phyloP scores from a whole-genome alignment of 805 yeast species.

The Teunomyces lycoperdinae region DNA sequence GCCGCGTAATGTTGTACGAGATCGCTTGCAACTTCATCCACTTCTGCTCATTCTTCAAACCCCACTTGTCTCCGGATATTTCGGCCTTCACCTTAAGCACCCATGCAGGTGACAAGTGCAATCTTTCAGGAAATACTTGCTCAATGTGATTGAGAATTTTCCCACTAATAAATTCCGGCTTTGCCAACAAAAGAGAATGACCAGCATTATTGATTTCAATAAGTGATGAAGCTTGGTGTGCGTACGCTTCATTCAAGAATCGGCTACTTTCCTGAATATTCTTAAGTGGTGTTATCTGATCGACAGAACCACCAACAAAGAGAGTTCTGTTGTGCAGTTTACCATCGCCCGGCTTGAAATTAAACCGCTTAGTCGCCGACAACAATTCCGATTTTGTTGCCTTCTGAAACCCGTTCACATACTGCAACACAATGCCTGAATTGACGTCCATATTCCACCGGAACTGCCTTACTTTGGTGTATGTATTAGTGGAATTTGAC shows the following conservation, averaged over 20 bases:
- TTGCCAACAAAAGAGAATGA: conserved; percentile 60
- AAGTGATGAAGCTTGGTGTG: conserved; percentile 28
- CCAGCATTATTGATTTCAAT: conserved; percentile 51
- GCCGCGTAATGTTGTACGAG: conserved; percentile 40
- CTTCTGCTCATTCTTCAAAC: conserved; percentile 68
- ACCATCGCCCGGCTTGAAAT: conserved; percentile 30
- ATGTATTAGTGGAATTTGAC: conserved; percentile 18
- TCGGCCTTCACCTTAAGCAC: conserved; percentile 62
- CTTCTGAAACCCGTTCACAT: conserved; percentile 49
- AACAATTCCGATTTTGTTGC: conserved; percentile 45
- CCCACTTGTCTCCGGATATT: conserved; percentile 73
- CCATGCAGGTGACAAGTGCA: conserved; percentile 67
- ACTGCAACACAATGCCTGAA: conserved; percentile 51
- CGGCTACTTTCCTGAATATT: conserved; percentile 29
- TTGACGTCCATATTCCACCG: conserved; percentile 69
- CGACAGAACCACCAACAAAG: conserved; percentile 59
- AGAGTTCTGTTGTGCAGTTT: conserved; percentile 42
- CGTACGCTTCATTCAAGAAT: conserved; percentile 21
- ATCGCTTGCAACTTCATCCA: conserved; percentile 60
- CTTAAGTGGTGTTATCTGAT: conserved; percentile 50
- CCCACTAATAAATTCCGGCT: conserved; percentile 65
- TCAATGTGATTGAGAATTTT: conserved; percentile 56
- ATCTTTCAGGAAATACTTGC: conserved; percentile 41
- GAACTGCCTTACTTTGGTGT: conserved; percentile 54
- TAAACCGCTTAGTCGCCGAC: conserved; percentile 33